Evolutionary conservation across 768 basidiomycete species (phyloP).

Genomic region (Exidia glandulosa): DNA sequence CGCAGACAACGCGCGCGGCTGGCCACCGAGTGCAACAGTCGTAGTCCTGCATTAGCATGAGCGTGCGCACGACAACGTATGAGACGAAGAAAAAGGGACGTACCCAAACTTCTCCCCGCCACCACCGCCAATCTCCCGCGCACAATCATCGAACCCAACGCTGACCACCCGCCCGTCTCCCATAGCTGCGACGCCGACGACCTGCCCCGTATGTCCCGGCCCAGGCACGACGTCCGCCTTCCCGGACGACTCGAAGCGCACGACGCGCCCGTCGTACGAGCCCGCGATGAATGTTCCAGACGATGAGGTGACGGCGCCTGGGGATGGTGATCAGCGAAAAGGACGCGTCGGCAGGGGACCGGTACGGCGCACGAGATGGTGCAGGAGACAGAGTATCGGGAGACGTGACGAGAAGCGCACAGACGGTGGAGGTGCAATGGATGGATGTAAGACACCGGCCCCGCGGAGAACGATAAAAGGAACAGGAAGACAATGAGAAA

Average conservation of each 20-base stretch:
- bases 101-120: conserved; percentile 37
- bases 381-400: too few species aligned
- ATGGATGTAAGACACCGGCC: too few species aligned
- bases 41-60: neutral
- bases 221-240: conserved; percentile 44
- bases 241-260: conserved; percentile 43
- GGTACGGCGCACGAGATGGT: neutral
- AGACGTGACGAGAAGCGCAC: too few species aligned
- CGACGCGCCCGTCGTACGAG: conserved; percentile 65
- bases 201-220: conserved; percentile 56
- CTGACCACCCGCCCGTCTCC: conserved; percentile 47
- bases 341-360: neutral
- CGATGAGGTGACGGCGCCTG: neutral
- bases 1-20: neutral
- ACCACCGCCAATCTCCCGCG: conserved; percentile 62
- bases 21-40: neutral
- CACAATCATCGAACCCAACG: conserved; percentile 69
- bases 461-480: neutral
- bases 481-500: conserved; percentile 14
- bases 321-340: neutral
- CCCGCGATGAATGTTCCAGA: conserved; percentile 76
- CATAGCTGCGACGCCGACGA: conserved; percentile 48
- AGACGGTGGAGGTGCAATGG: neutral
- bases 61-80: neutral
- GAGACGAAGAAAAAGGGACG: conserved; percentile 15